A percentile compares a stretch with the other conserved stretches of the same genome.
These are phyloP conservation scores for Phaffia rhodozyma DNA, from an alignment of 1,284 basidiomycete genomes.

Conservation along the genomic window DNA sequence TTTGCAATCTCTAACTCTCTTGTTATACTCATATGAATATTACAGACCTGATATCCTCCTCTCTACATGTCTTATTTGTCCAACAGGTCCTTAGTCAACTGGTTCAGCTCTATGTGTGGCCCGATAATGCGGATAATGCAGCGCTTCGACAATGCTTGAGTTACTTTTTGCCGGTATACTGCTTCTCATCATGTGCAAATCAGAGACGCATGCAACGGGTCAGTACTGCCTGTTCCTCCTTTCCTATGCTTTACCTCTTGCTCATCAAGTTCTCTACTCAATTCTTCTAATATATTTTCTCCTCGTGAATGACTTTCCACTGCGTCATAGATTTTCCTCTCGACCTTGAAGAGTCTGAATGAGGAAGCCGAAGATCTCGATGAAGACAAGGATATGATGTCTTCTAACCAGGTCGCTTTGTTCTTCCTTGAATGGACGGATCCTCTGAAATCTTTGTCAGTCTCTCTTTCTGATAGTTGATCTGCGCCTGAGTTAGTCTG, in stretches of 20 bases:
- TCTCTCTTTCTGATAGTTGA: slow-evolving; percentile 20
- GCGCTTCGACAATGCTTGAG: slow-evolving; percentile 83
- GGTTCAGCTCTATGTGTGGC: slow-evolving; percentile 73
- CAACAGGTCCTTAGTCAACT: slow-evolving; percentile 63
- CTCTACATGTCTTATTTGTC: neutral
- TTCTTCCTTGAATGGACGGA: slow-evolving; percentile 92
- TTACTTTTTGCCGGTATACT: slow-evolving; percentile 92
- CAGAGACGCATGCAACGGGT: slow-evolving; percentile 70
- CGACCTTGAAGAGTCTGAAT: slow-evolving; percentile 56
- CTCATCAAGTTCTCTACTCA: neutral
- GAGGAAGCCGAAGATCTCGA: slow-evolving; percentile 56
- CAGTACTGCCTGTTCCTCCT: slow-evolving; percentile 22
- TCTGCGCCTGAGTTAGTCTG: neutral
- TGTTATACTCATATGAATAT: neutral
- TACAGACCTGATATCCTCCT: neutral
- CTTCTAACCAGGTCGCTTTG: slow-evolving; percentile 63
- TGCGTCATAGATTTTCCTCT: slow-evolving; percentile 55
- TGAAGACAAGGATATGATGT: slow-evolving; percentile 65
- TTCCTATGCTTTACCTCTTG: neutral
- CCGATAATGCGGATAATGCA: slow-evolving; percentile 72
- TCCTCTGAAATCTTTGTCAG: slow-evolving; percentile 64
- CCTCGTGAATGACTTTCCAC: too few species aligned
- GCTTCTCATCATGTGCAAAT: slow-evolving; percentile 68
- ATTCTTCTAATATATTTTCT: neutral
- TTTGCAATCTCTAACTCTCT: neutral